Conservation (phyloP, 2,329 filamentous ascomycete species). For the Penicillium hordei region DNA sequence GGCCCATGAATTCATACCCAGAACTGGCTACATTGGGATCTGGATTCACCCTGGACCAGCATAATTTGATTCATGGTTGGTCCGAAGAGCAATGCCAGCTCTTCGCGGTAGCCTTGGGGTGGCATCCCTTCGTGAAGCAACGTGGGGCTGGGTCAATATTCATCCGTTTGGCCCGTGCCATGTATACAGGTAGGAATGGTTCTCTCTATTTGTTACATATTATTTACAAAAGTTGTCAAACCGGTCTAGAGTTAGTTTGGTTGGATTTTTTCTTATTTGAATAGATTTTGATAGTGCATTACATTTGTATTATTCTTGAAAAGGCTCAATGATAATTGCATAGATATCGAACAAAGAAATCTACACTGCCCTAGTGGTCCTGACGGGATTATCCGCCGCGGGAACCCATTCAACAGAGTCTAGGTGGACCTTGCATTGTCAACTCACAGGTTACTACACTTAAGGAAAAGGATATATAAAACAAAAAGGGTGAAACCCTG, state of each 20-base stretch:
- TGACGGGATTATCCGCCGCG: conserved; percentile 2
- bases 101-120: background rate
- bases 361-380: background rate
- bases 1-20: conserved; percentile 17
- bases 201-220: background rate
- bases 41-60: conserved; percentile 4
- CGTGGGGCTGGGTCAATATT: conserved; percentile 11
- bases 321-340: background rate
- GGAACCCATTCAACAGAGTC: background rate
- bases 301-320: background rate
- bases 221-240: background rate
- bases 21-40: conserved; percentile 16
- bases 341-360: too few relatives aligned
- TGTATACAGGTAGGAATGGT: background rate
- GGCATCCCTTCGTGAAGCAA: background rate
- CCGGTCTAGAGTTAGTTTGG: background rate
- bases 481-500: background rate
- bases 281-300: background rate
- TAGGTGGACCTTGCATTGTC: background rate
- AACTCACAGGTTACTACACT: background rate
- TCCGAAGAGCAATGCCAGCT: conserved; percentile 3
- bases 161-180: conserved; percentile 8
- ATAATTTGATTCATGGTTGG: conserved; percentile 21
- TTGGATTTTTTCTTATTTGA: background rate
- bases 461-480: too few relatives aligned